Base-by-base conservation (phyloP, 2,329 filamentous ascomycete genomes). In the Trichoderma koningiopsis region DNA sequence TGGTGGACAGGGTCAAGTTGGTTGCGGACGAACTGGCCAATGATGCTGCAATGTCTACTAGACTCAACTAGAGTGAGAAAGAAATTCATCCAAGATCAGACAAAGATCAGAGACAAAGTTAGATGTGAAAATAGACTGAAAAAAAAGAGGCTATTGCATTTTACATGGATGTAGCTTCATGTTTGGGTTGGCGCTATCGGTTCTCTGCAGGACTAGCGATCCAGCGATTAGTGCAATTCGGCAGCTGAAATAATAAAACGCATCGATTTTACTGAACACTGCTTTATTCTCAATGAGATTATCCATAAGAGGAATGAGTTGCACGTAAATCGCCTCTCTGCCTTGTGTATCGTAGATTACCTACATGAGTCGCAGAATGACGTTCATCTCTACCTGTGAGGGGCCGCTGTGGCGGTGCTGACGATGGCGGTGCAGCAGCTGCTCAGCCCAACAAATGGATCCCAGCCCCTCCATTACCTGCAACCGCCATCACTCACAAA, bases 1-100 rank as follows among this genome's bases (percentile, higher is more conserved):
- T 72, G 27, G 71, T 65, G 16, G 71, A 72, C 43, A 71, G 65
- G 37, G 70, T 72, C 29, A 70, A 67, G 37, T 52, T 72, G 35
- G 66, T 72, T 53, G 69, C 71, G 4, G 37, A 61, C 5, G 58
- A 61, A n/a, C 27, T 61, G 8, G 31, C 19, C n/a, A 61, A 61
- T 8, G 58, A 61, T 61, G n/a, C 16, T 5, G n/a, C 56, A 35
- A 57, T 35, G 35, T 58, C 56, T 24, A 7, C 24, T 40, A 37
- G 31, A n/a, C 56, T 58, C 56, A 58, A 58, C 56, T 58, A 43
- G 10, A 24, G 5, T 37, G 11, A 24, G n/a, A 43, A n/a, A 43
- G 1, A 43, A 7, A 43, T 10, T 8, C 7, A 10, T 10, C 5
- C 11, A 49, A 11, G 22, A 49, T 49, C 13, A 24, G 47, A 22